phyloP scores from a whole-genome alignment of 2,329 filamentous ascomycete species.

The Fusarium continuum region DNA sequence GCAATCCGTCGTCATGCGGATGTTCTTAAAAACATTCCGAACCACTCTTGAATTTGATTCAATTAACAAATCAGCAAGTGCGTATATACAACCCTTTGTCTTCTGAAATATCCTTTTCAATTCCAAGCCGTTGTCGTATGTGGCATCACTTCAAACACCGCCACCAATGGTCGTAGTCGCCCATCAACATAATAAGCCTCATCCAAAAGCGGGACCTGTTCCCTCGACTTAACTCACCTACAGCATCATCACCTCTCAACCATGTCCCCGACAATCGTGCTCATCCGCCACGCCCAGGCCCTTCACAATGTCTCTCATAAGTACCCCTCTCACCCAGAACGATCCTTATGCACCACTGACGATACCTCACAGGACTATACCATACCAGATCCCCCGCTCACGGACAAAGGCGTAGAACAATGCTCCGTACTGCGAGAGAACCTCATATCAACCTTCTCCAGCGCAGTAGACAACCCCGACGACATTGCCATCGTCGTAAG shows the following conservation, averaged over 20 bases:
- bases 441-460: conserved; percentile 52
- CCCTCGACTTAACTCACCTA: neutral
- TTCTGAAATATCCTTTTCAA: too few species aligned
- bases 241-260: conserved; percentile 1
- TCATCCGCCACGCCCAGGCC: conserved; percentile 88
- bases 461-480: conserved; percentile 44
- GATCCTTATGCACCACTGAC: conserved; percentile 2
- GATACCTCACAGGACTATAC: conserved; percentile 54
- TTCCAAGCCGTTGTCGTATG: neutral
- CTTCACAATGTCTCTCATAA: conserved; percentile 64
- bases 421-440: conserved; percentile 56
- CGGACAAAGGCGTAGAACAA: conserved; percentile 59
- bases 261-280: conserved; percentile 72
- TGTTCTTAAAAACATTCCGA: too few species aligned
- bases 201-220: conserved; percentile 21
- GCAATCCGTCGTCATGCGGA: too few species aligned
- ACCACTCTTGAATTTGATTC: too few species aligned
- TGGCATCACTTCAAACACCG: neutral
- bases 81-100: too few species aligned
- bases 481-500: conserved; percentile 66
- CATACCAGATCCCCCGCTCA: conserved; percentile 61
- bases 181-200: neutral
- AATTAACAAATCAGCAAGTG: too few species aligned
- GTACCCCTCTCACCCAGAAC: conserved; percentile 41
- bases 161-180: neutral